These are phyloP conservation scores for Pyrenula aspistea DNA, from an alignment of 495 filamentous ascomycete species.

Conservation along the genomic window DNA sequence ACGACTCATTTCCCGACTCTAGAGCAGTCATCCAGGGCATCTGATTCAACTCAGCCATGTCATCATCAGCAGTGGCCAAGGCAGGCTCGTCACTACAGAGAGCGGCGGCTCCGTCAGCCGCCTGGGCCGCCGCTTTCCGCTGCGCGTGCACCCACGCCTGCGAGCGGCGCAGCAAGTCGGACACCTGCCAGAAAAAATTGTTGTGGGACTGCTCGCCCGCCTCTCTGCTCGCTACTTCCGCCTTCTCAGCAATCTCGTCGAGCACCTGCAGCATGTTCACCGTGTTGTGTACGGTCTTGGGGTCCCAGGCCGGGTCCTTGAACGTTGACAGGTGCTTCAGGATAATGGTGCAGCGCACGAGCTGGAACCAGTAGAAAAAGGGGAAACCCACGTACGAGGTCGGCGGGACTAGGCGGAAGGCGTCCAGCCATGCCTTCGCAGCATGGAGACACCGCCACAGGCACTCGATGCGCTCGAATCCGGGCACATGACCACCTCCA, in stretches of 20 bases:
- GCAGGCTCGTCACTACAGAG: slow-evolving; percentile 1
- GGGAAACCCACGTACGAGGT: slow-evolving; percentile 13
- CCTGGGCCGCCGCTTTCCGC: slow-evolving; percentile 6
- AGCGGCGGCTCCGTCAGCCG: neutral
- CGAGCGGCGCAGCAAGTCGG: slow-evolving; percentile 15
- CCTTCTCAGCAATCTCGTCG: slow-evolving; percentile 15
- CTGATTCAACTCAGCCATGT: slow-evolving; percentile 15
- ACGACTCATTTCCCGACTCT: too few relatives aligned
- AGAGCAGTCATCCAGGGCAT: too few relatives aligned
- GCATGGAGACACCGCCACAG: slow-evolving; percentile 22
- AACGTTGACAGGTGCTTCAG: slow-evolving; percentile 27
- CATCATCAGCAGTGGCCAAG: slow-evolving; percentile 1
- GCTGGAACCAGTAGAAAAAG: slow-evolving; percentile 25
- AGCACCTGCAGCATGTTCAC: slow-evolving; percentile 17
- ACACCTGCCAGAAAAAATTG: slow-evolving; percentile 15
- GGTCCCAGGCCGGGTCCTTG: slow-evolving; percentile 27
- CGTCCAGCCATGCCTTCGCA: slow-evolving; percentile 22
- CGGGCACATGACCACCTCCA: too few relatives aligned
- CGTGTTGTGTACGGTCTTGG: slow-evolving; percentile 18
- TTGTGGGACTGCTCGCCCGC: slow-evolving; percentile 14
- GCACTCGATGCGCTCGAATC: slow-evolving; percentile 22
- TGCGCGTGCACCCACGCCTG: slow-evolving; percentile 11
- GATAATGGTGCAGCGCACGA: slow-evolving; percentile 20
- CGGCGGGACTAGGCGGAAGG: slow-evolving; percentile 17
- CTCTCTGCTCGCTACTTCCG: slow-evolving; percentile 15